A percentile compares a stretch with the other conserved stretches of the same genome.
These are phyloP conservation scores for Chamaenerion angustifolium DNA, from an alignment of 345 rosid species.

Conservation along the genomic window DNA sequence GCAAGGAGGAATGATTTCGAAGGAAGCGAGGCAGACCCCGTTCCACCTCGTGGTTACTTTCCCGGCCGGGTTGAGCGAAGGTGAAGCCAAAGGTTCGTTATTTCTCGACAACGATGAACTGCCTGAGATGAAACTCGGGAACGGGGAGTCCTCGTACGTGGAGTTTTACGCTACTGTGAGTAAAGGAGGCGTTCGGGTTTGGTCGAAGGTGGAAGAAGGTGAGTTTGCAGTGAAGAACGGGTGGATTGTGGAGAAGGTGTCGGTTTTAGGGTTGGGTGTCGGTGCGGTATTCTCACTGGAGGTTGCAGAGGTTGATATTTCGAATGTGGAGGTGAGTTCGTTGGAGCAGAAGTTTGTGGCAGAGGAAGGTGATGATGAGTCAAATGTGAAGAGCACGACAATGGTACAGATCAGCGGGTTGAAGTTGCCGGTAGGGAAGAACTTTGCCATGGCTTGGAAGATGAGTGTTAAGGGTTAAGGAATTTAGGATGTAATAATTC, in stretches of 20 bases:
- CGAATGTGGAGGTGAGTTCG: conserved; percentile 21
- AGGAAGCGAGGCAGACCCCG: conserved; percentile 78
- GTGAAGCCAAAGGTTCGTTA: conserved; percentile 58
- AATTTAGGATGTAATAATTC: not conserved
- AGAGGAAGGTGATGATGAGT: conserved; percentile 18
- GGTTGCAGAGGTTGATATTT: conserved; percentile 27
- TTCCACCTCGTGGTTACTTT: conserved; percentile 58
- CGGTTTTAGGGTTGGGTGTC: conserved; percentile 59
- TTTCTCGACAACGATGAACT: conserved; percentile 80
- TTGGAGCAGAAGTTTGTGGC: conserved; percentile 29
- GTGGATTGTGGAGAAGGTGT: conserved; percentile 52
- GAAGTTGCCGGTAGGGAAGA: conserved; percentile 50
- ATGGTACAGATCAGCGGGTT: conserved; percentile 56
- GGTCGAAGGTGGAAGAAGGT: conserved; percentile 72
- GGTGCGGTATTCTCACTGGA: conserved; percentile 26
- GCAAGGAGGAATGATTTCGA: conserved; percentile 73
- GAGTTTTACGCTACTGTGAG: conserved; percentile 48
- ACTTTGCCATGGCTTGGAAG: conserved; percentile 59
- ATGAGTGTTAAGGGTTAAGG: conserved; percentile 21
- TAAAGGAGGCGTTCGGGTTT: conserved; percentile 51
- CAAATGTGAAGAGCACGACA: conserved; percentile 21
- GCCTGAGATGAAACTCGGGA: conserved; percentile 77
- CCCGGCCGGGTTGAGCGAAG: conserved; percentile 53
- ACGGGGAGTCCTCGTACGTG: conserved; percentile 46
- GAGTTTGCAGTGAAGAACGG: conserved; percentile 65